Percentiles rank a stretch among this genome's conserved stretches.
Conservation (phyloP, 495 filamentous ascomycete genomes). For the Schizothecium vesticola region DNA sequence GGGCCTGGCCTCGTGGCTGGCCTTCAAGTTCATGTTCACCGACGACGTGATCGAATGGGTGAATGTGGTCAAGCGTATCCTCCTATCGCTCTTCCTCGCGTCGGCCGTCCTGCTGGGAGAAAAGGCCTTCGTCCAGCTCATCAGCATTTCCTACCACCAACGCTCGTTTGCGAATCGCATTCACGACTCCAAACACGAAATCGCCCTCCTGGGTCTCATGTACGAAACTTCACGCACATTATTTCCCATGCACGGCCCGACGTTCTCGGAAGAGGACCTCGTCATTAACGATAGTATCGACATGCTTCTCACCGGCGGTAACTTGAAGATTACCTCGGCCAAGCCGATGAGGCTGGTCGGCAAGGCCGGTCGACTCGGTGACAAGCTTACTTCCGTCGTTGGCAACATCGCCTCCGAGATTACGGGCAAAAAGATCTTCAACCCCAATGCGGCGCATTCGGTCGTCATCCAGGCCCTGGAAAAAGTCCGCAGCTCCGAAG, state of each 20-base stretch:
- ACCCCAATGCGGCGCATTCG: slow-evolving; percentile 80
- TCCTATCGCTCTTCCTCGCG: slow-evolving; percentile 72
- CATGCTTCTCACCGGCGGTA: slow-evolving; percentile 40
- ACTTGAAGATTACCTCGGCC: slow-evolving; percentile 47
- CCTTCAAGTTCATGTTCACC: slow-evolving; percentile 64
- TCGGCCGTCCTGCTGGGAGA: slow-evolving; percentile 72
- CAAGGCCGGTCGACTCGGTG: slow-evolving; percentile 75
- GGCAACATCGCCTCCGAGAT: slow-evolving; percentile 94
- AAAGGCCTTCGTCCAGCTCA: slow-evolving; percentile 81
- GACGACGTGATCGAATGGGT: slow-evolving; percentile 35
- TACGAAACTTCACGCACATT: slow-evolving; percentile 83
- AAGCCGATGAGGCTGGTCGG: slow-evolving; percentile 75
- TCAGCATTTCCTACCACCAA: slow-evolving; percentile 91
- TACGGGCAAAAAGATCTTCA: slow-evolving; percentile 90
- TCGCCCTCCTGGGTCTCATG: slow-evolving; percentile 71
- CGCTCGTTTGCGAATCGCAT: slow-evolving; percentile 87
- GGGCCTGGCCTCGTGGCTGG: slow-evolving; percentile 71
- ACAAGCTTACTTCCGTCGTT: slow-evolving; percentile 85
- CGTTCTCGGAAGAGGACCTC: slow-evolving; percentile 88
- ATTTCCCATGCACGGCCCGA: slow-evolving; percentile 86
- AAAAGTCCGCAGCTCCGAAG: slow-evolving; percentile 74
- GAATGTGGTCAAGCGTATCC: slow-evolving; percentile 57
- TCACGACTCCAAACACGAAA: slow-evolving; percentile 78
- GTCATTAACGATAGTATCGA: slow-evolving; percentile 78
- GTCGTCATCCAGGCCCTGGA: slow-evolving; percentile 85